phyloP scores from a whole-genome alignment of 345 rosid species.

The Mallotus nudiflorus region DNA sequence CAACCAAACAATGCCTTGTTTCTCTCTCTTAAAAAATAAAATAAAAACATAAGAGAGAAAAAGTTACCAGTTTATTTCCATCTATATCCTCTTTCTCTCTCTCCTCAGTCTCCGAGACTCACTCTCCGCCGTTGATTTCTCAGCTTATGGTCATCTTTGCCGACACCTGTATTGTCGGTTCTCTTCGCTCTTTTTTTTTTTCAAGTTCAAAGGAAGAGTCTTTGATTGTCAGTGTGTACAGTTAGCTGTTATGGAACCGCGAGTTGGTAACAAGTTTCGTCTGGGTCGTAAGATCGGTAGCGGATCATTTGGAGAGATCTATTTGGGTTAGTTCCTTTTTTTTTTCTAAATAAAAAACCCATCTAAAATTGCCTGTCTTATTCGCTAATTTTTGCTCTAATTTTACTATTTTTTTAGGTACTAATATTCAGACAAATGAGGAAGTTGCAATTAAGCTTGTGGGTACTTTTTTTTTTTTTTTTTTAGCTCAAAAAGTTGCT shows the following conservation, averaged over 20 bases:
- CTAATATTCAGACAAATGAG: conserved; percentile 81
- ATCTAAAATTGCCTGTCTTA: too few species aligned
- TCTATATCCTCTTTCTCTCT: not conserved
- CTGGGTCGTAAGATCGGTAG: conserved; percentile 96
- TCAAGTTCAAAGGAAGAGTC: not conserved
- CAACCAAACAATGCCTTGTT: not conserved
- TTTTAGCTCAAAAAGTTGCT: too few species aligned
- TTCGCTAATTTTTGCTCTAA: not conserved
- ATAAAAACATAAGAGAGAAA: conserved; percentile 16
- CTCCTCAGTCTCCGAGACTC: not conserved
- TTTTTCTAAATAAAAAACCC: too few species aligned
- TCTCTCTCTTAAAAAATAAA: conserved; percentile 14
- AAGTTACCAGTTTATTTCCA: not conserved
- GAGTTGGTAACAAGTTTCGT: conserved; percentile 84
- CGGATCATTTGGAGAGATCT: conserved; percentile 99
- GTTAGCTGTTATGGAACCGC: conserved; percentile 58
- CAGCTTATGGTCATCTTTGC: not conserved
- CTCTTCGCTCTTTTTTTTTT: not conserved
- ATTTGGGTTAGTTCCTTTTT: conserved; percentile 58
- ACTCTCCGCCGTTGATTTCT: conserved; percentile 9
- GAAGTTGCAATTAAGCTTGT: conserved; percentile 98
- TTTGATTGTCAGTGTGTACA: not conserved
- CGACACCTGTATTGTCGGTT: conserved; percentile 1
- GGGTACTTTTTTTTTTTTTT: conserved; percentile 28
- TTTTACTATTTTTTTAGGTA: conserved; percentile 44